phyloP scores from a whole-genome alignment of 768 basidiomycete genomes.

The Amanita molliuscula region DNA sequence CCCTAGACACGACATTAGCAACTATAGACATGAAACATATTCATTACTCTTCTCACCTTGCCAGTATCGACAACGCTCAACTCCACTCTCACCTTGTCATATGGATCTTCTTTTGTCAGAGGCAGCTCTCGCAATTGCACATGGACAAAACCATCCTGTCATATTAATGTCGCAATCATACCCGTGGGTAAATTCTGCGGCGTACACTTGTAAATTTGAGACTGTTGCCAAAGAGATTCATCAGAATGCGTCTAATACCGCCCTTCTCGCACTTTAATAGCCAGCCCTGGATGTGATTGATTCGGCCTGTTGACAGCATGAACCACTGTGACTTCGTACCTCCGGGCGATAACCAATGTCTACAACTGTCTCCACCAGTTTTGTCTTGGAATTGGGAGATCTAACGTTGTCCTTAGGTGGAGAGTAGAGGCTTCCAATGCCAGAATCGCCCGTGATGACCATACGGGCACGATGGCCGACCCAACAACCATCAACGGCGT shows the following conservation, averaged over 20 bases:
- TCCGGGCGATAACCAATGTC: conserved; percentile 68
- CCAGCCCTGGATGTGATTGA: conserved; percentile 55
- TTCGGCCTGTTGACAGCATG: background rate
- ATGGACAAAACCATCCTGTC: conserved; percentile 78
- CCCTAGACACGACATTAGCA: conserved; percentile 33
- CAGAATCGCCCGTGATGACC: conserved; percentile 54
- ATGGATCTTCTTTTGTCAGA: conserved; percentile 37
- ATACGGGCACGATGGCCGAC: conserved; percentile 83
- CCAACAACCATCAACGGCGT: conserved; percentile 91
- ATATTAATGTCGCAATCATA: conserved; percentile 1
- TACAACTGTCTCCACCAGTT: conserved; percentile 76
- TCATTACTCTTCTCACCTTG: conserved; percentile 40
- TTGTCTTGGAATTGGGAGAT: conserved; percentile 29
- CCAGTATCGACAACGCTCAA: conserved; percentile 83
- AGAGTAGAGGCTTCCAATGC: conserved; percentile 89
- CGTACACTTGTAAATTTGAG: conserved; percentile 82
- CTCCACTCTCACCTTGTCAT: conserved; percentile 64
- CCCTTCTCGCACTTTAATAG: conserved; percentile 81
- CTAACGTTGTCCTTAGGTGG: conserved; percentile 55
- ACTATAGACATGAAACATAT: background rate
- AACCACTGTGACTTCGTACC: conserved; percentile 27
- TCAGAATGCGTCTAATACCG: conserved; percentile 82
- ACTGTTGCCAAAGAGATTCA: conserved; percentile 94
- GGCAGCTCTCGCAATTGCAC: conserved; percentile 72
- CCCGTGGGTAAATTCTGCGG: conserved; percentile 4